Conservation (phyloP, 495 filamentous ascomycete genomes). For the Platismatia glauca region DNA sequence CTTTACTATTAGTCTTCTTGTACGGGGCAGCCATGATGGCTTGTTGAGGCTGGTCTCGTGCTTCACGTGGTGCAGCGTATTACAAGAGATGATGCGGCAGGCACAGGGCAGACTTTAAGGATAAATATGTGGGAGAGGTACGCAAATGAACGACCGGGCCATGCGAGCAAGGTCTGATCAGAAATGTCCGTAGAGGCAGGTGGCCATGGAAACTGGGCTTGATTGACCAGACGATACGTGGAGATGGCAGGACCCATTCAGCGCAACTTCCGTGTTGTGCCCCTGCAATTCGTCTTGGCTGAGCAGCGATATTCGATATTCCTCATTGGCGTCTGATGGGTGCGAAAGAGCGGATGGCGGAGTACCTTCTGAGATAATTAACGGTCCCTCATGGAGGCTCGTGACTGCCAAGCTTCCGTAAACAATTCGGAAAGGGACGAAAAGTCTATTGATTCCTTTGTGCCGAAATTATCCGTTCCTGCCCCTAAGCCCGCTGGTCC, state of each 20-base stretch:
- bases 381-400: not conserved
- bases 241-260: not conserved
- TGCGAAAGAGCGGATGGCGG: not conserved
- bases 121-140: not conserved
- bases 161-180: not conserved
- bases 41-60: slow-evolving; percentile 3
- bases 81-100: not conserved
- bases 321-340: not conserved
- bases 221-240: not conserved
- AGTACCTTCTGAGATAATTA: not conserved
- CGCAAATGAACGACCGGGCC: not conserved
- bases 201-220: slow-evolving; percentile 1
- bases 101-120: not conserved
- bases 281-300: not conserved
- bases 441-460: not conserved
- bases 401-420: not conserved
- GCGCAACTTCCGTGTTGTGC: not conserved
- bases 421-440: not conserved
- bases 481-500: not conserved
- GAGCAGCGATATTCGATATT: too few relatives aligned
- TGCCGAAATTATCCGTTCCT: not conserved
- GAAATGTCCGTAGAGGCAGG: not conserved
- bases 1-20: slow-evolving; percentile 40
- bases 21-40: slow-evolving; percentile 23
- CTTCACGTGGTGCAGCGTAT: not conserved